phyloP scores from a whole-genome alignment of 768 basidiomycete species.

The Termitomyces sp. region DNA sequence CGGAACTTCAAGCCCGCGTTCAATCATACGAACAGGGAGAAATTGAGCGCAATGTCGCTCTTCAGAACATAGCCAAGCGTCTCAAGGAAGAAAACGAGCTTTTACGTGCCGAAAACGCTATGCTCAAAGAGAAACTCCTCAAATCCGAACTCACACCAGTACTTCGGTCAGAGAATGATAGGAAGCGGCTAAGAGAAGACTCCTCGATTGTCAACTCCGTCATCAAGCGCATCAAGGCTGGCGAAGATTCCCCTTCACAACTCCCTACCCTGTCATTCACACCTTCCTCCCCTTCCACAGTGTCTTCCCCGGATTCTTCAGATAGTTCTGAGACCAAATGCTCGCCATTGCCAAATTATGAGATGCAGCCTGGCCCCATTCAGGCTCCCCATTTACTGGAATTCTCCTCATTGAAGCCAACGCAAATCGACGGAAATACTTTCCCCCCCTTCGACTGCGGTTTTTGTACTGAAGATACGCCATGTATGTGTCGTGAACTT shows the following conservation, averaged over 20 bases:
- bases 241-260: conserved; percentile 25
- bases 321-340: conserved; percentile 27
- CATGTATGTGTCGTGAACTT: conserved; percentile 76
- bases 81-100: conserved; percentile 84
- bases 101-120: conserved; percentile 60
- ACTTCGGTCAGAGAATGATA: conserved; percentile 29
- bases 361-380: conserved; percentile 21
- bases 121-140: conserved; percentile 47
- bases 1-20: conserved; percentile 81
- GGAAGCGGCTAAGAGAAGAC: conserved; percentile 58
- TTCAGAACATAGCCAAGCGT: conserved; percentile 78
- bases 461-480: conserved; percentile 62
- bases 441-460: conserved; percentile 62
- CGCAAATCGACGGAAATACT: conserved; percentile 18
- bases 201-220: conserved; percentile 27
- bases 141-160: conserved; percentile 34
- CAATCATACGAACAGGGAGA: conserved; percentile 89
- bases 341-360: conserved; percentile 25
- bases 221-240: conserved; percentile 27
- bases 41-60: conserved; percentile 78
- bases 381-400: conserved; percentile 24
- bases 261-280: conserved; percentile 28
- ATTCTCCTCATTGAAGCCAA: conserved; percentile 23
- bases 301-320: conserved; percentile 44
- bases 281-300: conserved; percentile 42